These are phyloP conservation scores for Talaromyces sp. DNA, from an alignment of 2,329 filamentous ascomycete genomes.

Conservation along the genomic window DNA sequence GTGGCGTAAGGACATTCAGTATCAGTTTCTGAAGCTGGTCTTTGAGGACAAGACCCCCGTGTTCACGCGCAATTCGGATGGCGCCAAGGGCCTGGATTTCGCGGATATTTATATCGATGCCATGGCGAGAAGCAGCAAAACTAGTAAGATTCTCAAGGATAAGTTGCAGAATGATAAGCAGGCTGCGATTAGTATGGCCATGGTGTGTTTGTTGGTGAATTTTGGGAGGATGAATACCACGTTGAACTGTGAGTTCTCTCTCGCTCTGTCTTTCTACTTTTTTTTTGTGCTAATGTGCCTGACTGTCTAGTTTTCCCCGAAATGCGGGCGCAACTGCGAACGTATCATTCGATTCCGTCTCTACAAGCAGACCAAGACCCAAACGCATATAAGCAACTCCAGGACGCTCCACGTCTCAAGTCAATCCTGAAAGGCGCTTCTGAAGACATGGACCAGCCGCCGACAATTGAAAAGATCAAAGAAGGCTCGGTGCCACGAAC, in stretches of 20 bases:
- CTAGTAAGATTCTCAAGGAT: constrained; percentile 95
- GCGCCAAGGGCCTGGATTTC: constrained; percentile 68
- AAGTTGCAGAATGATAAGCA: constrained; percentile 89
- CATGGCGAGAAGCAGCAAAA: constrained; percentile 98
- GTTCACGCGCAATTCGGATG: constrained; percentile 90
- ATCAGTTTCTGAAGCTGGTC: constrained; percentile 57
- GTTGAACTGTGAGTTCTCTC: constrained; percentile 67
- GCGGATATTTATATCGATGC: constrained; percentile 97
- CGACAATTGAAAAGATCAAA: constrained; percentile 77
- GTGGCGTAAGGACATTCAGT: constrained; percentile 64
- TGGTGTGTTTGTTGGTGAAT: constrained; percentile 97
- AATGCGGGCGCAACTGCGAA: constrained; percentile 95
- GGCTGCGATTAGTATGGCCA: constrained; percentile 95
- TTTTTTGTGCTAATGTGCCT: not conserved
- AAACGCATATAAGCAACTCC: constrained; percentile 94
- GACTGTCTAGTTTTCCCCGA: constrained; percentile 81
- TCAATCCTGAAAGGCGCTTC: constrained; percentile 96
- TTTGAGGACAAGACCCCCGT: constrained; percentile 60
- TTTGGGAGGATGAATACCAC: constrained; percentile 99
- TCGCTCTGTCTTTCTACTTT: not conserved
- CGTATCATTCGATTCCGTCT: constrained; percentile 95
- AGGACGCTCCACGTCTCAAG: constrained; percentile 92
- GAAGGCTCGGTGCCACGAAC: constrained; percentile 65
- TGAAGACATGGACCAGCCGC: constrained; percentile 82
- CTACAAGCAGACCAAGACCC: constrained; percentile 92